A percentile compares a stretch with the other conserved stretches of the same genome.
Conservation (phyloP, 805 yeast genomes). For the Starmera quercuum region DNA sequence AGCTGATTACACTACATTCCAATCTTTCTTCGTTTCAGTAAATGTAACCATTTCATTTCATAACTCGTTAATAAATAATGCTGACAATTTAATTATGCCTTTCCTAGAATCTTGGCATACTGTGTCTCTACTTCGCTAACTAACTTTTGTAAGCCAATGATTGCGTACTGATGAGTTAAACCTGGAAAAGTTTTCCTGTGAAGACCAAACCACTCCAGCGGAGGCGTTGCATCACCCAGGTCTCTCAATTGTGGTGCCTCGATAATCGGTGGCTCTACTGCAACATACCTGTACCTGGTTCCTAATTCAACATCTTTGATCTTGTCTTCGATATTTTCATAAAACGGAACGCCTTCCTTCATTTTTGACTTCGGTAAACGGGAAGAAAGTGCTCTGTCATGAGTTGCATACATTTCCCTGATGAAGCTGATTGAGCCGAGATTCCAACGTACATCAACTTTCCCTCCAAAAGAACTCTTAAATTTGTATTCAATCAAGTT, state of each 20-base stretch:
- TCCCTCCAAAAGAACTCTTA: constrained; percentile 74
- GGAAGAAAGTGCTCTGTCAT: constrained; percentile 63
- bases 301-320: constrained; percentile 42
- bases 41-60: not conserved
- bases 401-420: constrained; percentile 87
- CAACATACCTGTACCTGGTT: constrained; percentile 43
- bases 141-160: constrained; percentile 64
- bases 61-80: not conserved
- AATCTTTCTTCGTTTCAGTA: too few relatives aligned
- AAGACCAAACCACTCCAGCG: constrained; percentile 95
- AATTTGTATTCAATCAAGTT: constrained; percentile 59
- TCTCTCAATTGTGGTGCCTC: constrained; percentile 88
- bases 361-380: constrained; percentile 34
- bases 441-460: constrained; percentile 91
- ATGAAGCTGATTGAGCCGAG: constrained; percentile 85
- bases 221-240: constrained; percentile 96
- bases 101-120: constrained; percentile 34
- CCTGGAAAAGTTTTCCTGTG: constrained; percentile 83
- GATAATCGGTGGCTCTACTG: constrained; percentile 71
- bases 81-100: constrained; percentile 20
- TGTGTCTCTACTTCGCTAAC: constrained; percentile 56
- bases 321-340: constrained; percentile 29
- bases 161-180: constrained; percentile 73
- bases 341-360: constrained; percentile 12
- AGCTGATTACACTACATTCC: too few relatives aligned